Base-by-base conservation (phyloP, 768 basidiomycete genomes). In the Omphalotus guepiniiformis region DNA sequence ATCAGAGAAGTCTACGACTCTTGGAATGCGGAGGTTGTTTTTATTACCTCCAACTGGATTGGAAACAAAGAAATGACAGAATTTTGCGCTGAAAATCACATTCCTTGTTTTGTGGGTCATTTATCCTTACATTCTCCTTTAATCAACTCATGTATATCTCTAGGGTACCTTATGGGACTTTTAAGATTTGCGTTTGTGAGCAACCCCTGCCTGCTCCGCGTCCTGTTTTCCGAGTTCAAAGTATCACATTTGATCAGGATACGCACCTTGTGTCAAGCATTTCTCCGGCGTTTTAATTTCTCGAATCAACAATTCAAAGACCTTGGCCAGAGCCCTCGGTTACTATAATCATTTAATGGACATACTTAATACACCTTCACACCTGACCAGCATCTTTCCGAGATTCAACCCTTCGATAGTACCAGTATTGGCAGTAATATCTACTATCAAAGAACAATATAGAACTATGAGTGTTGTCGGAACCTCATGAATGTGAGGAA, bases 21-120 rank as follows among this genome's bases (percentile, higher is more conserved):
- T n/a, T 91, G 86, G 86, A 73, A 78, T 8, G 88, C 88, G 2
- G 88, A 91, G 61, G 80, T 91, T 13, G 79, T 90, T 11, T 88
- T 90, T 63, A 88, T 90, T 57, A 91, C 88, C 12, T 88, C 86
- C 4, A 91, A 91, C 64, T 76, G 72, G 55, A 72, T 79, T 45
- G 88, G 88, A 13, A 91, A 91, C 61, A 71, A 73, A 32, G 88
- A 91, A 60, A 86, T 91, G 68, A 89, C 88, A 79, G 78, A 86
- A 63, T 87, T 84, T 8, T 90, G 82, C 61, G 88, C 83, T 63
- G 71, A 70, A 50, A 79, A 79, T 28, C 78, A 81, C 12, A 85
- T 85, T 53, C 83, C 83, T 41, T 80, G 78, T 29, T 83, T 84
- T 54, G 85, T 76, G 54, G 49, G 22, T 41, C 34, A 27, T 32